Evolutionary conservation across 192 early-diverging fungal genomes (phyloP), one percentile per base, ranked within the genome.

Genomic region (Coemansia sp.): DNA sequence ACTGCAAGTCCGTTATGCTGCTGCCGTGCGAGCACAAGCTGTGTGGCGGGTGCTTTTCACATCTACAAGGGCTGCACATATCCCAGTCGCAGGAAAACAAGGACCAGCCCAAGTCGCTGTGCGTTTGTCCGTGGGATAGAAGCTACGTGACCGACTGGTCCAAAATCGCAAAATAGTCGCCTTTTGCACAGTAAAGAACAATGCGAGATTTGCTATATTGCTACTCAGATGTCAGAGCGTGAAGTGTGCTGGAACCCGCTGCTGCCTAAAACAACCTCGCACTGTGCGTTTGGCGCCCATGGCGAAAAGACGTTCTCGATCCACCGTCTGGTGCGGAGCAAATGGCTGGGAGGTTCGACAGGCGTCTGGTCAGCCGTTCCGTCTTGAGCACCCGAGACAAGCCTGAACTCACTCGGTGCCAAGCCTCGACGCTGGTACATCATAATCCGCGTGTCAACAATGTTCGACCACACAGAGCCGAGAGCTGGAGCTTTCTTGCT

Each of bases 401-500:
- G 43, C 24, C 50, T 53, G 19, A 37, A 18, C 27, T 71, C 60
- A 39, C 46, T 41, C 17, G 17, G 63, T 14, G 40, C 62, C 40
- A 69, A 32, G 7, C 65, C 63, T 21, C 67, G 60, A 29, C 72
- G 65, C 52, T 71, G 72, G 59, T 74, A 65, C 41, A 91, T 40
- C 59, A 84, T 70, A 1, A 94, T 64, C 7, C 91, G 82, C 1
- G 81, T 76, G 60, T 90, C 90, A 34, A 92, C 77, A 17, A 83
- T 80, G 56, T 88, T 91, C 12, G 89, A 81, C 92, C 91, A 92
- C 12, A 83, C 61, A 21, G 87, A 56, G 0, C 92, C 92, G 42
- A 94, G 64, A 8, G 85, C 83, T 3, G 92, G 90, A 24, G 83
- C 82, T 64, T 88, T 91, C 15, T 37, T 48, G 46, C 40, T 46